A percentile compares a stretch with the other conserved stretches of the same genome.
Evolutionary conservation across 2,329 filamentous ascomycete species (phyloP).

Genomic region (Colletotrichum neosansevieriae): DNA sequence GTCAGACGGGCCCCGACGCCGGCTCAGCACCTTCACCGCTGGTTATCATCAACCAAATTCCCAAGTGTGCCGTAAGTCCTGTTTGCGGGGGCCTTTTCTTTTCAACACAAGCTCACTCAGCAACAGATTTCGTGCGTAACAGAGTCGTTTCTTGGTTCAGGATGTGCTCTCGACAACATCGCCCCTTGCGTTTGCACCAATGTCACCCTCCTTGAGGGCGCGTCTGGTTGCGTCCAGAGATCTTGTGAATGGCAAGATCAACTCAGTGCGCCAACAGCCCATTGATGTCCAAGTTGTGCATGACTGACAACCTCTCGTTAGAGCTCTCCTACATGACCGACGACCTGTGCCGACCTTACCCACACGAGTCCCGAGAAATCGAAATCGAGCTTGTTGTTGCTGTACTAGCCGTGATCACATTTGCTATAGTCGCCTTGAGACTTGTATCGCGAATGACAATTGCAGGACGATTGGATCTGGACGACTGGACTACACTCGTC

Average conservation of each 20-base stretch:
- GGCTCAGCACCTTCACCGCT: conserved; percentile 4
- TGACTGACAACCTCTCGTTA: background rate
- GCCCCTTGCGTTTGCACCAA: conserved; percentile 32
- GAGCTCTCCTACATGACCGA: conserved; percentile 19
- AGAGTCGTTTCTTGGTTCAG: background rate
- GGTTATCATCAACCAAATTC: conserved; percentile 20
- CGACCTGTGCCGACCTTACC: conserved; percentile 24
- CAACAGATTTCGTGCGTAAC: conserved; percentile 10
- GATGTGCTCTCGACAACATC: conserved; percentile 18
- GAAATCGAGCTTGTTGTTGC: conserved; percentile 28
- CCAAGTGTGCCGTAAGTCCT: conserved; percentile 23
- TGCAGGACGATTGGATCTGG: conserved; percentile 11
- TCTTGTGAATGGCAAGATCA: conserved; percentile 27
- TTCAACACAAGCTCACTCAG: background rate
- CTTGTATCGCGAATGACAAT: conserved; percentile 4
- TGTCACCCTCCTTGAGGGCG: conserved; percentile 11
- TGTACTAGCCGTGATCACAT: conserved; percentile 14
- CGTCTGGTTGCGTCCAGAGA: conserved; percentile 25
- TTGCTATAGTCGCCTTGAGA: conserved; percentile 26
- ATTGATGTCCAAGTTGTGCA: accelerated
- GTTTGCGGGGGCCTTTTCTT: accelerated
- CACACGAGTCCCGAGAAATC: background rate
- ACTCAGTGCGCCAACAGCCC: conserved; percentile 1
- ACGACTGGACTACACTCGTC: conserved; percentile 30
- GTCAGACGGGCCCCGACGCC: background rate